phyloP scores from a whole-genome alignment of 148 eudicot species.

The Fagopyrum tataricum region DNA sequence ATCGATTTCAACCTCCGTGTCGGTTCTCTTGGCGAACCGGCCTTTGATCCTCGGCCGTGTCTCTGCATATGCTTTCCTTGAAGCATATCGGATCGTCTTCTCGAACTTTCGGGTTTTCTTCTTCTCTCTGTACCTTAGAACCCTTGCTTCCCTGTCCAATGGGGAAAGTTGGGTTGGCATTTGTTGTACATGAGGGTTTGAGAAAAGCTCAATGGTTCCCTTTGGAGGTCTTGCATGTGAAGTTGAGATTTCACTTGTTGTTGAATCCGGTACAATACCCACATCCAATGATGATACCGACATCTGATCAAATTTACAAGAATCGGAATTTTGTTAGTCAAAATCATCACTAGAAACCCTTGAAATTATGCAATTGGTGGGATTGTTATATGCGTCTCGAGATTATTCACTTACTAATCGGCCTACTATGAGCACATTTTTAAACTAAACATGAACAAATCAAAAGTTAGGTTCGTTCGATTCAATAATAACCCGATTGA shows the following conservation, averaged over 20 bases:
- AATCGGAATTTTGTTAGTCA: background rate
- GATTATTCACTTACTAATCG: too few species aligned
- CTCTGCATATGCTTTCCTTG: constrained; percentile 97
- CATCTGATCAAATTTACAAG: constrained; percentile 36
- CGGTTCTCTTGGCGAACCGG: constrained; percentile 80
- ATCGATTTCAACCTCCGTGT: constrained; percentile 33
- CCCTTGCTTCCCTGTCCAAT: constrained; percentile 85
- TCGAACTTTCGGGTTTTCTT: constrained; percentile 84
- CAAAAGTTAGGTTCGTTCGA: too few species aligned
- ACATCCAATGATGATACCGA: constrained; percentile 76
- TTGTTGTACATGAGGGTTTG: constrained; percentile 44
- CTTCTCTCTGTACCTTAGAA: constrained; percentile 85
- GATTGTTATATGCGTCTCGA: too few species aligned
- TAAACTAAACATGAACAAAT: too few species aligned
- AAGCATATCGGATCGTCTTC: constrained; percentile 93
- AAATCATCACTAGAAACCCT: too few species aligned
- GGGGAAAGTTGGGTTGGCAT: constrained; percentile 44
- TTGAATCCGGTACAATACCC: constrained; percentile 60
- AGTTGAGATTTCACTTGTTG: constrained; percentile 40
- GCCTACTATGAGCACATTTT: too few species aligned
- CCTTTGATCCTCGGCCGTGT: constrained; percentile 95
- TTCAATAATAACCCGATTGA: too few species aligned
- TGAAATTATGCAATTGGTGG: too few species aligned
- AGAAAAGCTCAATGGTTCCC: constrained; percentile 59
- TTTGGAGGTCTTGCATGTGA: background rate